Evolutionary conservation across 768 basidiomycete species (phyloP).

Genomic region (Tylopilus sp.): DNA sequence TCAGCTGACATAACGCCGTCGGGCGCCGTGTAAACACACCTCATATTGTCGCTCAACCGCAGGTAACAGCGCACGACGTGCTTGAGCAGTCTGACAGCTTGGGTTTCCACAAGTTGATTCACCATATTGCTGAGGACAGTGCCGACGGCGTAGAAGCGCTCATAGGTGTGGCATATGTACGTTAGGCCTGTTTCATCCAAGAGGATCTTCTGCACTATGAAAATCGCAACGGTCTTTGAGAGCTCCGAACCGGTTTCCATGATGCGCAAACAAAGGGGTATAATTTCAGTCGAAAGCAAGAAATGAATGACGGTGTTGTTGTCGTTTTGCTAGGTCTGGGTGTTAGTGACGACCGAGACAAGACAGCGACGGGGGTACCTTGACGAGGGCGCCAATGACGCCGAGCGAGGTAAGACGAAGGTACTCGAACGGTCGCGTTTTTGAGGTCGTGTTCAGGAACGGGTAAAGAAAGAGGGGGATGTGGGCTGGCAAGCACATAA

Average conservation of each 20-base stretch:
- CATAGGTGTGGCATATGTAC: constrained; percentile 99
- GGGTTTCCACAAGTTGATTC: constrained; percentile 94
- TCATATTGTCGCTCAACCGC: constrained; percentile 90
- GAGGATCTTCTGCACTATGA: constrained; percentile 98
- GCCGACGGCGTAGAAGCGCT: constrained; percentile 98
- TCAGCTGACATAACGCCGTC: constrained; percentile 5
- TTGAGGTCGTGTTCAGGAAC: constrained; percentile 97
- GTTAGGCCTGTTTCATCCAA: constrained; percentile 96
- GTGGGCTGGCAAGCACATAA: constrained; percentile 61
- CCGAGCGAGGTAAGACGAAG: constrained; percentile 98
- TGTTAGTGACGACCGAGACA: constrained; percentile 8
- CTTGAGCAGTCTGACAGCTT: constrained; percentile 93
- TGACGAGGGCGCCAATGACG: constrained; percentile 97
- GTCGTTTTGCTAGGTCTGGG: constrained; percentile 84
- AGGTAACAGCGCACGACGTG: constrained; percentile 98
- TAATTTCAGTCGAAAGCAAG: constrained; percentile 97
- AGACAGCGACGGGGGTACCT: constrained; percentile 48
- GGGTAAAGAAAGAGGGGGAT: constrained; percentile 95
- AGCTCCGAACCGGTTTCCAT: constrained; percentile 99
- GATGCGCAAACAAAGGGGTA: constrained; percentile 96
- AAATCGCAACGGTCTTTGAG: constrained; percentile 98
- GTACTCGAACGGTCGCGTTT: constrained; percentile 99
- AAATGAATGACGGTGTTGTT: constrained; percentile 99
- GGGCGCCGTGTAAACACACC: constrained; percentile 47
- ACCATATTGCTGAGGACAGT: constrained; percentile 99